Evolutionary conservation across 106 monocot genomes (phyloP).

Genomic region (Allium cepa): DNA sequence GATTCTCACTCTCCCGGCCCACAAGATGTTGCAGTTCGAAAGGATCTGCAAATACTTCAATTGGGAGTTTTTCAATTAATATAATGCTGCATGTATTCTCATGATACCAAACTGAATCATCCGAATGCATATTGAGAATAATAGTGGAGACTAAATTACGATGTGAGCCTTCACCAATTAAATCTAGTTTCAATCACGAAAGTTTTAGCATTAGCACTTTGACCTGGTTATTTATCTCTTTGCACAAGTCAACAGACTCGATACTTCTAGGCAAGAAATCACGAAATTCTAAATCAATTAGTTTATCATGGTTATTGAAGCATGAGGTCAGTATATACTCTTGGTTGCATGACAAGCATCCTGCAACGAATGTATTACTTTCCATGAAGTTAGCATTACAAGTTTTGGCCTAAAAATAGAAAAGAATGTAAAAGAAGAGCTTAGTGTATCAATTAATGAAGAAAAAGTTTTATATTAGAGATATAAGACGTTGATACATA

Average conservation of each 20-base stretch:
- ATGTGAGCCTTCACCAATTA: constrained; percentile 85
- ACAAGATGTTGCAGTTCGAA: constrained; percentile 88
- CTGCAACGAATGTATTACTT: constrained; percentile 4
- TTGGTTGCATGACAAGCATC: constrained; percentile 17
- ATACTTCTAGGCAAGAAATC: constrained; percentile 17
- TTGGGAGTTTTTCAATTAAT: constrained; percentile 64
- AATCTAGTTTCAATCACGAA: constrained; percentile 13
- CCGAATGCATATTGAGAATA: constrained; percentile 11
- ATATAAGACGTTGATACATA: too few species aligned
- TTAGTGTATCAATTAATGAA: too few species aligned
- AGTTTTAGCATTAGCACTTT: constrained; percentile 2
- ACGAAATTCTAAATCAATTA: constrained; percentile 25
- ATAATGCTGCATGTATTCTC: constrained; percentile 38
- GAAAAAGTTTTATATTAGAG: too few species aligned
- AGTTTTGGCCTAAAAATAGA: constrained; percentile 3
- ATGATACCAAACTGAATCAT: constrained; percentile 20
- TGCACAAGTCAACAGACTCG: constrained; percentile 15
- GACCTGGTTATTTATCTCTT: constrained; percentile 7
- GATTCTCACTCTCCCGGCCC: constrained; percentile 26
- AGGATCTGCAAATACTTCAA: constrained; percentile 83
- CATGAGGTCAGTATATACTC: constrained; percentile 18
- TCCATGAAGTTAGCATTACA: constrained; percentile 1
- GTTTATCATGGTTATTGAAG: constrained; percentile 10
- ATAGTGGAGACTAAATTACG: constrained; percentile 45
- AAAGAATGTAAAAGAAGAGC: not conserved